phyloP scores from a whole-genome alignment of 495 filamentous ascomycete species.

The Tuber indicum region DNA sequence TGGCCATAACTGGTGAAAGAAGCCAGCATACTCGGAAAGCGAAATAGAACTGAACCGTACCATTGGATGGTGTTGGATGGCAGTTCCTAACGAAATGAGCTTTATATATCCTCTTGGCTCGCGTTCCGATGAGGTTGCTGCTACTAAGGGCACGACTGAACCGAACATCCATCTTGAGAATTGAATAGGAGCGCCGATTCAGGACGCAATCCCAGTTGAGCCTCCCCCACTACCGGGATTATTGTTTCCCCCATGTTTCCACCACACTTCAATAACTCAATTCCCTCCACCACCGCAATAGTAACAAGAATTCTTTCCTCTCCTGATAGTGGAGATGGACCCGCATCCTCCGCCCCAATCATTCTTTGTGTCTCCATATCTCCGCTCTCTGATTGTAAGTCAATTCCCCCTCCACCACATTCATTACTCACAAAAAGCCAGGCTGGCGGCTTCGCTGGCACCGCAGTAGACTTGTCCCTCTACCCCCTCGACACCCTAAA shows the following conservation, averaged over 20 bases:
- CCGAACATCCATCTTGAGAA: neutral
- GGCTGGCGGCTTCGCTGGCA: constrained; percentile 74
- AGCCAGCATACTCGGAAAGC: constrained; percentile 50
- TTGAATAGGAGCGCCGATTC: neutral
- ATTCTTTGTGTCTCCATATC: constrained; percentile 45
- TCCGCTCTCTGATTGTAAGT: constrained; percentile 47
- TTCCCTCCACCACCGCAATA: neutral
- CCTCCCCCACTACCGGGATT: constrained; percentile 12
- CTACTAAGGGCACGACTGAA: neutral
- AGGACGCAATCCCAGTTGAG: constrained; percentile 3
- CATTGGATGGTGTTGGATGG: neutral
- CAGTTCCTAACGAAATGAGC: neutral
- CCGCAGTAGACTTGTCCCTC: constrained; percentile 82
- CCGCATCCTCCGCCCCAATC: constrained; percentile 11
- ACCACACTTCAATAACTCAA: neutral
- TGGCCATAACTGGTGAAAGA: constrained; percentile 50
- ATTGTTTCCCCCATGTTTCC: constrained; percentile 6
- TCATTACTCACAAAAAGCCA: constrained; percentile 18
- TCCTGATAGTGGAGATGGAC: constrained; percentile 20
- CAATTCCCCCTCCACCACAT: constrained; percentile 6
- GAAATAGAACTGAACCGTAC: constrained; percentile 43
- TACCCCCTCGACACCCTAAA: constrained; percentile 90
- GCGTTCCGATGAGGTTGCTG: neutral
- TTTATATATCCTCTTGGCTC: neutral
- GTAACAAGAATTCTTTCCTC: neutral